Evolutionary conservation across 352 stramenopile species (phyloP).

Genomic region (Globisporangium acanthophoron): DNA sequence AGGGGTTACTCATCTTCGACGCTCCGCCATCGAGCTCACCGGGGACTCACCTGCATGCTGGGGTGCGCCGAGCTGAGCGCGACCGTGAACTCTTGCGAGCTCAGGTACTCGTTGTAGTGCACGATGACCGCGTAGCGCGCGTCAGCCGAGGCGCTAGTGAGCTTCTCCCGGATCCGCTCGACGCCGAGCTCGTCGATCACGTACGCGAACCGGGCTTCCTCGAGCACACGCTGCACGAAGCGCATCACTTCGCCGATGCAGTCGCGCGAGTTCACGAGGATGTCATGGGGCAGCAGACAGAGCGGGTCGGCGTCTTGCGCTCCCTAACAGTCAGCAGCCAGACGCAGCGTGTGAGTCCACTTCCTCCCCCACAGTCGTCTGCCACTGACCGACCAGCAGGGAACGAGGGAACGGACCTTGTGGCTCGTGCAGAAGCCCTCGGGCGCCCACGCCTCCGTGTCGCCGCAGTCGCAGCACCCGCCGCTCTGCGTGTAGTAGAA

Average conservation of each 20-base stretch:
- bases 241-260: slow-evolving; percentile 66
- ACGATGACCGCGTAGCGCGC: slow-evolving; percentile 87
- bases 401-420: slow-evolving; percentile 38
- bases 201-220: slow-evolving; percentile 53
- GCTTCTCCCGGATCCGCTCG: slow-evolving; percentile 37
- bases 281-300: slow-evolving; percentile 40
- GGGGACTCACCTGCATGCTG: slow-evolving; percentile 47
- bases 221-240: slow-evolving; percentile 56
- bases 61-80: slow-evolving; percentile 66
- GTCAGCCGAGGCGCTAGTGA: slow-evolving; percentile 44
- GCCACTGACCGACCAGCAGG: neutral
- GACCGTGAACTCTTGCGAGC: slow-evolving; percentile 76
- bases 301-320: slow-evolving; percentile 71
- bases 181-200: slow-evolving; percentile 49
- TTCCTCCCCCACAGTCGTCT: neutral
- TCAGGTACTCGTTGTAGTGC: slow-evolving; percentile 92
- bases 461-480: slow-evolving; percentile 97
- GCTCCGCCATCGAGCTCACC: neutral
- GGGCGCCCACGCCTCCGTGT: slow-evolving; percentile 94
- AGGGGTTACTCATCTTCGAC: neutral
- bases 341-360: neutral
- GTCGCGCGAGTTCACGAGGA: slow-evolving; percentile 52
- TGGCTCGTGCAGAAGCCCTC: slow-evolving; percentile 94
- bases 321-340: slow-evolving; percentile 22
- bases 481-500: slow-evolving; percentile 94